A percentile compares a stretch with the other conserved stretches of the same genome.
Conservation (phyloP, 2,329 filamentous ascomycete species). For the Albophoma yamanashiensis region DNA sequence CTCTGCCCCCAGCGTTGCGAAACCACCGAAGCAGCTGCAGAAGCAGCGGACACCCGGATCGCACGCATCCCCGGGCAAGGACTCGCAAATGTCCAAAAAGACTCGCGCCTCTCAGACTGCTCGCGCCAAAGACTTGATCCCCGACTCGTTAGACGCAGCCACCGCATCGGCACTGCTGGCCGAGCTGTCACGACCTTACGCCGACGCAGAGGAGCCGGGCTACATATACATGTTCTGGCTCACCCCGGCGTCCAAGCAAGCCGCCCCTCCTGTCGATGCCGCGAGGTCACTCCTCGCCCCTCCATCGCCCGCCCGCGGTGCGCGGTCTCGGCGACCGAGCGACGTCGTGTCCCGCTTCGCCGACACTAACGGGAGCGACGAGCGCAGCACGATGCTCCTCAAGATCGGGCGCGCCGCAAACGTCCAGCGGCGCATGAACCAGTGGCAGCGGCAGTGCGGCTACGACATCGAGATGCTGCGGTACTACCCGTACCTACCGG, state of each 20-base stretch:
- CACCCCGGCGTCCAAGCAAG: conserved; percentile 49
- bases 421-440: conserved; percentile 80
- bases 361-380: conserved; percentile 12
- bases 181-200: conserved; percentile 61
- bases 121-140: conserved; percentile 47
- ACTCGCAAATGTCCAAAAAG: conserved; percentile 16
- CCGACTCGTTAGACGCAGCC: conserved; percentile 51
- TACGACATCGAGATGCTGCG: conserved; percentile 80
- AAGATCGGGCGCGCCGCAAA: conserved; percentile 65
- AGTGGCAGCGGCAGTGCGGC: conserved; percentile 90
- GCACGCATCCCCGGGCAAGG: conserved; percentile 17
- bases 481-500: conserved; percentile 75
- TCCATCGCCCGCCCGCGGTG: conserved; percentile 20
- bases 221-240: conserved; percentile 99
- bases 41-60: conserved; percentile 2
- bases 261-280: conserved; percentile 45
- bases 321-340: conserved; percentile 35
- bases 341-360: conserved; percentile 45
- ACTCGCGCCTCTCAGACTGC: conserved; percentile 21
- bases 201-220: conserved; percentile 64
- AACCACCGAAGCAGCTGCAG: not conserved
- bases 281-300: conserved; percentile 49
- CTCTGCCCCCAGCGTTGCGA: conserved; percentile 6
- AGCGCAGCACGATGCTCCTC: conserved; percentile 51
- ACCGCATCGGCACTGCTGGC: conserved; percentile 60